A percentile compares a stretch with the other conserved stretches of the same genome.
These are phyloP conservation scores for Teratosphaeria zuluensis DNA, from an alignment of 2,329 filamentous ascomycete species.

Conservation along the genomic window DNA sequence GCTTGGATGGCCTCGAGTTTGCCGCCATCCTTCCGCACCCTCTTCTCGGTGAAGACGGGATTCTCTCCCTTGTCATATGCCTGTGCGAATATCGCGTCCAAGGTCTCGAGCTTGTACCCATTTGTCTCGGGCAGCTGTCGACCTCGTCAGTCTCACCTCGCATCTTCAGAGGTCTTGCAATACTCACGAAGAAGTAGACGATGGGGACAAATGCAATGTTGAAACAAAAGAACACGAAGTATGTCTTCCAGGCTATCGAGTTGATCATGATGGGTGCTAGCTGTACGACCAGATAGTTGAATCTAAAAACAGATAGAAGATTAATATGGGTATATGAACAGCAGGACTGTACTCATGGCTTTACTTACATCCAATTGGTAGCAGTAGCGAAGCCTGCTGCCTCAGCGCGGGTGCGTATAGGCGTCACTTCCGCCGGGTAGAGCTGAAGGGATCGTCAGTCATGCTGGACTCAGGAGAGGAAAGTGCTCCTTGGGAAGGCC, in stretches of 20 bases:
- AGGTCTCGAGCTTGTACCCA: slow-evolving; percentile 50
- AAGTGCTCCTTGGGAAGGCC: neutral
- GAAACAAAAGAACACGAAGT: slow-evolving; percentile 32
- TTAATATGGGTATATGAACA: neutral
- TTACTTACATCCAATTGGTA: neutral
- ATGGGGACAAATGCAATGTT: slow-evolving; percentile 6
- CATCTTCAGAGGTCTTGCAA: neutral
- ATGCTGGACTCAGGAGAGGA: neutral
- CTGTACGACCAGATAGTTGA: slow-evolving; percentile 45
- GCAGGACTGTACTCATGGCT: neutral
- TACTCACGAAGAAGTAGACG: slow-evolving; percentile 41
- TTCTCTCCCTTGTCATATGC: slow-evolving; percentile 12
- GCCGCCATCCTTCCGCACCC: slow-evolving; percentile 8
- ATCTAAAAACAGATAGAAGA: neutral
- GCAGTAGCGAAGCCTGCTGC: neutral
- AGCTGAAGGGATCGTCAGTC: neutral
- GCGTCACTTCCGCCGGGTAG: neutral
- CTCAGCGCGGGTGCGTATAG: neutral
- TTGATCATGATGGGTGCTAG: slow-evolving; percentile 52
- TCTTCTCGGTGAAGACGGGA: slow-evolving; percentile 11
- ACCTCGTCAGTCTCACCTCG: neutral
- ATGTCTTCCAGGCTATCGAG: slow-evolving; percentile 46
- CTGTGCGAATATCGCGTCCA: slow-evolving; percentile 38
- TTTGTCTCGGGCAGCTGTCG: slow-evolving; percentile 48
- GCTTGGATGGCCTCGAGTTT: neutral